Conservation (phyloP, 345 rosid genomes). For the Salix caprea region DNA sequence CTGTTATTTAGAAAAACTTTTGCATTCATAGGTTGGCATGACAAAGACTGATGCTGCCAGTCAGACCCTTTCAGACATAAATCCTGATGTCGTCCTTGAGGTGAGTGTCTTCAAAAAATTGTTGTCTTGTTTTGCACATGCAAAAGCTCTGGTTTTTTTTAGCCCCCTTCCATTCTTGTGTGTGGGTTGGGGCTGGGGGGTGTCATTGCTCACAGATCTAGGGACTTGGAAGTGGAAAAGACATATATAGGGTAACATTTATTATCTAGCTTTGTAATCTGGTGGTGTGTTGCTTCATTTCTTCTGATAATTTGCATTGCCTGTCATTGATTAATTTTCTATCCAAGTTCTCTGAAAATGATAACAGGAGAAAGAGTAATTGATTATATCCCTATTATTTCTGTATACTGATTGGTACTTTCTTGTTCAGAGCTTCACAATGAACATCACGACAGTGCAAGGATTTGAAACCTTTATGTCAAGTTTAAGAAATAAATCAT, state of each 20-base stretch:
- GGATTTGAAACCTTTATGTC: conserved; percentile 86
- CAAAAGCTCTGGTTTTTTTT: not conserved
- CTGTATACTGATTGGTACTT: conserved; percentile 13
- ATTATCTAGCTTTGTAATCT: no score
- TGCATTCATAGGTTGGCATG: conserved; percentile 67
- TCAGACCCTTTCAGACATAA: conserved; percentile 90
- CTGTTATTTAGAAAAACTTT: not conserved
- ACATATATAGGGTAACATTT: no score
- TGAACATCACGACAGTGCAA: conserved; percentile 88
- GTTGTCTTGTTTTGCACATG: not conserved
- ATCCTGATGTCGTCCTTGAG: conserved; percentile 91
- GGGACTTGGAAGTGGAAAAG: no score
- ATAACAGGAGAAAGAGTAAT: not conserved
- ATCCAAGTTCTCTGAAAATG: not conserved
- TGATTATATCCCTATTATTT: not conserved
- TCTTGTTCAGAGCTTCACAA: conserved; percentile 67
- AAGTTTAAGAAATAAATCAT: conserved; percentile 65
- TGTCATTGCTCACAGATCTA: no score
- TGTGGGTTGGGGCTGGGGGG: no score
- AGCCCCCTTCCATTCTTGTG: not conserved
- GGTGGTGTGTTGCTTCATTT: not conserved
- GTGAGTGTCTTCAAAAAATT: conserved; percentile 21
- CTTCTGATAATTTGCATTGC: not conserved
- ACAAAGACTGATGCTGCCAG: conserved; percentile 99
- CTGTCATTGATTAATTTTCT: not conserved